Percentiles rank a stretch among this genome's conserved stretches.
These are phyloP conservation scores for Rhodotorula kratochvilovae DNA, from an alignment of 768 basidiomycete species.

Conservation along the genomic window DNA sequence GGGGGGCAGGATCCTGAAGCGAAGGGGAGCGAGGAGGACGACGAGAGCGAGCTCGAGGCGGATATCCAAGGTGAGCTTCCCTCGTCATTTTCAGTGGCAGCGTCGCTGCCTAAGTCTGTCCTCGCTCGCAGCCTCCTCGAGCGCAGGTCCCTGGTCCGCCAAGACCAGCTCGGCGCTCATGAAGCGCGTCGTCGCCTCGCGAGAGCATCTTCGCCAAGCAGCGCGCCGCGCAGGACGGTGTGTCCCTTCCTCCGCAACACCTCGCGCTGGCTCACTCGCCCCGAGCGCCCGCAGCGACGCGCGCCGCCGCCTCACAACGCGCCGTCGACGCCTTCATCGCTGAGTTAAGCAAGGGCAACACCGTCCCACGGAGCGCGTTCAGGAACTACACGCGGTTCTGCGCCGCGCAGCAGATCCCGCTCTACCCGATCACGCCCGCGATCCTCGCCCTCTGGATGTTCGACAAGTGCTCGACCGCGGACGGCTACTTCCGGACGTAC, in stretches of 20 bases:
- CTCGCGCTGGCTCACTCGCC: neutral
- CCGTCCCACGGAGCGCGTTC: neutral
- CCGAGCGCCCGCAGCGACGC: neutral
- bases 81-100: neutral
- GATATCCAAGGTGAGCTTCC: neutral
- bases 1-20: no score
- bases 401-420: neutral
- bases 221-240: neutral
- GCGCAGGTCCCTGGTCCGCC: neutral
- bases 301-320: neutral
- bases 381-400: neutral
- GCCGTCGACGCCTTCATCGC: neutral
- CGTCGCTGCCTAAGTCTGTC: neutral
- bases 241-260: neutral
- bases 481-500: neutral
- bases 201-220: neutral
- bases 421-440: neutral
- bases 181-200: neutral
- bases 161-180: neutral
- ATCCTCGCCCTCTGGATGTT: neutral
- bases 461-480: neutral
- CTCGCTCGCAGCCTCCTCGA: neutral
- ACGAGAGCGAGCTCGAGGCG: neutral
- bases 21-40: neutral
- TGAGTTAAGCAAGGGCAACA: neutral